Conservation (phyloP, 139 green algal genomes). For the Auxenochlorella pyrenoidosa region DNA sequence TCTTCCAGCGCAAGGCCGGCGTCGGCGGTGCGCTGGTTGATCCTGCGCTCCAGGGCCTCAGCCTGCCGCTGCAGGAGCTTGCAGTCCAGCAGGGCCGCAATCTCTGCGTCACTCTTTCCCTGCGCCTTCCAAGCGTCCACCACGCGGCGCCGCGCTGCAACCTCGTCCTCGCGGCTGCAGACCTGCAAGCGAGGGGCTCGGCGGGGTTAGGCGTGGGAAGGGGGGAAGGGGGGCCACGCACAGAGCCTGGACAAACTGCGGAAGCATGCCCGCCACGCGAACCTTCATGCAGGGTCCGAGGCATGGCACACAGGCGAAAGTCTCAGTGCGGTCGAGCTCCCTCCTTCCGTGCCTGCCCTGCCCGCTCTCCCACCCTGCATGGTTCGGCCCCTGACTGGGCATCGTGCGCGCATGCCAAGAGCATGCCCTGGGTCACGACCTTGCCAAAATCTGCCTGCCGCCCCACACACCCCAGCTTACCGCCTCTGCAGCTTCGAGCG, state of each 20-base stretch:
- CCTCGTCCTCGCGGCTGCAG: constrained; percentile 39
- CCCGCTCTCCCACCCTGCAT: no score
- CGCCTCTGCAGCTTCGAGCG: background rate
- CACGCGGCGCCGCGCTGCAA: background rate
- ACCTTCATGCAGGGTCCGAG: no score
- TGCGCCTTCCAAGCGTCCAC: background rate
- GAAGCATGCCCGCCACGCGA: no score
- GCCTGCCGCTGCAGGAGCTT: background rate
- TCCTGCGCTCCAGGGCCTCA: constrained; percentile 17
- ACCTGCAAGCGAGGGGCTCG: background rate
- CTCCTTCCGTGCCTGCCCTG: no score
- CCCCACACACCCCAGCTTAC: background rate
- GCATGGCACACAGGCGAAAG: no score
- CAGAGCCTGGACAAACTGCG: no score
- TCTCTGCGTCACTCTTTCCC: background rate
- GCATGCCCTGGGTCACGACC: no score
- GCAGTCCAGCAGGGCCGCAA: background rate
- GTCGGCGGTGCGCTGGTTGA: background rate
- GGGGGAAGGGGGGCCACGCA: no score
- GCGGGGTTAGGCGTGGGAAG: background rate
- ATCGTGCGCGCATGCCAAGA: no score
- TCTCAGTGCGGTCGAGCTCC: no score
- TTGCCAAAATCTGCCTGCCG: no score
- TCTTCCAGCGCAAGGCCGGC: background rate
- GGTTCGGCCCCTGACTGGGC: no score